Evolutionary conservation across 768 basidiomycete species (phyloP).

Genomic region (Auricularia heimuer): DNA sequence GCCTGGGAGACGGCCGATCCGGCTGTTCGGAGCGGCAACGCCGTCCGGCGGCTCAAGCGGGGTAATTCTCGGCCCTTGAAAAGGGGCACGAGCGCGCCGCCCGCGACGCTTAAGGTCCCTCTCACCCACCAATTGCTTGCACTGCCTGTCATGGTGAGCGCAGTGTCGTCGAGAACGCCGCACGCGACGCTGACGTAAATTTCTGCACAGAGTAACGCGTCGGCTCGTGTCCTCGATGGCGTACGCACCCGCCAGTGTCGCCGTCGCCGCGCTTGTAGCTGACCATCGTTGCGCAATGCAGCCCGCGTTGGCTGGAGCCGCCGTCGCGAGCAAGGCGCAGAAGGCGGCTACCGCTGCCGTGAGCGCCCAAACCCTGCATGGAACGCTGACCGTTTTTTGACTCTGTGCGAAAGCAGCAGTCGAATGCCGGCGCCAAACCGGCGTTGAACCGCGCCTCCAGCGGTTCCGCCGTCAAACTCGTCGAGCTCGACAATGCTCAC

Average conservation of each 20-base stretch:
- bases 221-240: neutral
- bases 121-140: neutral
- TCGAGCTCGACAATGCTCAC: slow-evolving; percentile 3
- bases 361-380: neutral
- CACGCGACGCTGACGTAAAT: neutral
- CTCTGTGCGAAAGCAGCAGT: neutral
- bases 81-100: neutral
- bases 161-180: neutral
- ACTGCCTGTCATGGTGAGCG: neutral
- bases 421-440: neutral
- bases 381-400: neutral
- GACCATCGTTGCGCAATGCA: neutral
- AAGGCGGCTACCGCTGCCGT: neutral
- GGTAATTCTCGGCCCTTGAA: neutral
- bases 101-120: neutral
- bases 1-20: neutral
- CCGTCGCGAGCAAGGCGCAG: neutral
- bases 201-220: neutral
- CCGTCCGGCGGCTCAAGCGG: neutral
- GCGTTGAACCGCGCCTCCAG: neutral
- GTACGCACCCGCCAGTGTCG: neutral
- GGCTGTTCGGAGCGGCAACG: neutral
- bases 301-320: neutral
- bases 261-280: neutral
- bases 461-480: neutral